Base-by-base conservation (phyloP, 495 filamentous ascomycete species). In the Antarctomyces pellizariae region DNA sequence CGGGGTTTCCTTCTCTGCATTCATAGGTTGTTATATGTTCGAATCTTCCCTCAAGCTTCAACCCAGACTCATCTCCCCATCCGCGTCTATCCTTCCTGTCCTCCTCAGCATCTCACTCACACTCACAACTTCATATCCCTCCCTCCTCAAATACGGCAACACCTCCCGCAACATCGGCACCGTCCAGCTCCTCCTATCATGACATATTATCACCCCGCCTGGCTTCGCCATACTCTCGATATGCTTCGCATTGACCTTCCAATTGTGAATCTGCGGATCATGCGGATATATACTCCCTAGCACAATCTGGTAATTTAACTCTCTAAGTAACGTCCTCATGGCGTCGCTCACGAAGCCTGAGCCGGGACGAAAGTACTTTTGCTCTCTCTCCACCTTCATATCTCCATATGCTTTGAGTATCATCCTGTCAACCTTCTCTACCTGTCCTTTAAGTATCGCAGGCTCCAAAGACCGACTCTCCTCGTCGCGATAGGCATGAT, bases 261-360 rank as follows among this genome's bases (percentile, higher is more conserved):
- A 49, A 38, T 55, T 70, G 12, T 48, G 47, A 18, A 90, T 64
- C 52, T 83, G 75, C 24, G 79, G 62, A 48, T 90, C 79, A 48
- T 89, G 77, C 8, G 79, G 79, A 45, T 83, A 89, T 16, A 86
- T 71, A 43, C 66, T 71, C 8, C 79, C 79, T 17, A 90, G 49
- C 9, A 83, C 72, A 2, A 83, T 38, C 22, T 54, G 41, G 42
- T 75, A 78, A 0, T 67, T 67, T 23, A 78, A 28, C 24, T 36
- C 44, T 11, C 40, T 34, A 7, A 75, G 45, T 5, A 68, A 39
- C 11, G 45, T 46, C 6, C 69, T 50, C 64, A 86, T 75, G 4
- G 64, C 46, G 7, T 54, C 46, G 35, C 62, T 74, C 41, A 83
- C 86, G 40, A 83, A 70, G 10, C 79, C 79, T 0, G 68, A 76